Evolutionary conservation across 139 green algal genomes (phyloP), one percentile per base, ranked within the genome.

Genomic region (Chlorella sorokiniana): DNA sequence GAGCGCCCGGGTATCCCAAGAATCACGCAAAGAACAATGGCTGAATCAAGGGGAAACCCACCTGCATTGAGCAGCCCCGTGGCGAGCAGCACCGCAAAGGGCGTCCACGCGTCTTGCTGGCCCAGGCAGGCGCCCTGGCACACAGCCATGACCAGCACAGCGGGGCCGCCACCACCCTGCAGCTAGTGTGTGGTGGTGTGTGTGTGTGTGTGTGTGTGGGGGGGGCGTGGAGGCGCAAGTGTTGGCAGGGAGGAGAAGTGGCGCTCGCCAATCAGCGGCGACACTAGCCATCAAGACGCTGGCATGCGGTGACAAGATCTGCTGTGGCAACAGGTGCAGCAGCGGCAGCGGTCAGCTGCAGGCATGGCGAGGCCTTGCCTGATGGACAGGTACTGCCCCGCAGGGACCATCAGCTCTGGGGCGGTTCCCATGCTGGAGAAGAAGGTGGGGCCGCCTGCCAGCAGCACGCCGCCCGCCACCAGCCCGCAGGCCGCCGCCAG

Each of bases 51-150:
- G 61, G 63, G 23, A 2, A 8, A 27, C 51, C n/a, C n/a, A 72
- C 90, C 73, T 52, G 92, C 33, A 65, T 94, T 94, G 5, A 93
- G 61, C 2, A 90, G 45, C 9, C 78, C 87, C 0, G 84, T 86
- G 20, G 83, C 77, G 7, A 64, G 35, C 11, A 85, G 85, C 61
- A 94, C 87, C 48, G 76, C 59, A 11, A 95, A 86, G 25, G 92
- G 92, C 4, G 86, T 92, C 31, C 81, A 75, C 14, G 90, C 80
- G 80, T 96, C 91, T 74, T 95, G 85, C 76, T 91, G 74, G 23
- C 92, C 92, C 61, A 95, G 81, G 86, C 89, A 95, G 33, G 82
- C 86, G 1, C 90, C 92, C 72, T 93, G 88, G 3, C 52, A 81
- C 29, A 90, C 92, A 20, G 84, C 88, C 61, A 84, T 88, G 20